phyloP scores from a whole-genome alignment of 192 early-diverging fungal species.

The Blastocladiella britannica region DNA sequence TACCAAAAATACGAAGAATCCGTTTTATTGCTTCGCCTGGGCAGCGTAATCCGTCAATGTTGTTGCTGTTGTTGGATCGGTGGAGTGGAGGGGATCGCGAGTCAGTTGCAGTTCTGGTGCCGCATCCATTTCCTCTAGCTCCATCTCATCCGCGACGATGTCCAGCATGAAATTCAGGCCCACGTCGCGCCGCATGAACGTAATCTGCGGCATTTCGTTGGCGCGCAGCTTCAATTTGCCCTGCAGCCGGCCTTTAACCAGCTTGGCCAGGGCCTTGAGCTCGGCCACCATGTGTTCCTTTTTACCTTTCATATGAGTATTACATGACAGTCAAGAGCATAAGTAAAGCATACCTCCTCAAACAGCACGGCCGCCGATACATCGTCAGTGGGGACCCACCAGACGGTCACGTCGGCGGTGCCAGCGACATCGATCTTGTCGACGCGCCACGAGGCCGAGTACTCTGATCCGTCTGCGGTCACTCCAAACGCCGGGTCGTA shows the following conservation, averaged over 20 bases:
- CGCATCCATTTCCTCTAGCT: no score
- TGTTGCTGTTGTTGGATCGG: no score
- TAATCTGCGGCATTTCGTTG: neutral
- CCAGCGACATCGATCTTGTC: neutral
- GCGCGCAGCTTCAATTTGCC: neutral
- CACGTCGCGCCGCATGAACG: neutral
- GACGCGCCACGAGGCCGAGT: neutral
- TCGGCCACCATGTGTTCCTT: neutral
- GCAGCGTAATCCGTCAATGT: no score
- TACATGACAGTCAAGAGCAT: no score
- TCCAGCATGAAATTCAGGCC: neutral
- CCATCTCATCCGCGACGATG: neutral
- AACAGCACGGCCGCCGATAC: neutral
- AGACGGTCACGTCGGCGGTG: neutral
- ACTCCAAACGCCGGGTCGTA: neutral
- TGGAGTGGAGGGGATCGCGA: no score
- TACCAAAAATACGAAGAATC: no score
- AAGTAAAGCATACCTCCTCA: neutral
- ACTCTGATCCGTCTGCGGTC: neutral
- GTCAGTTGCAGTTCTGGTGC: no score
- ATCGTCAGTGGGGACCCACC: neutral
- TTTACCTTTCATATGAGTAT: no score
- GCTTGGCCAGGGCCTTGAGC: neutral
- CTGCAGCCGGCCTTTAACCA: neutral
- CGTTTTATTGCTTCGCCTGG: no score